phyloP scores from a whole-genome alignment of 2,329 filamentous ascomycete species.

The Arthrobotrys entomopaga region DNA sequence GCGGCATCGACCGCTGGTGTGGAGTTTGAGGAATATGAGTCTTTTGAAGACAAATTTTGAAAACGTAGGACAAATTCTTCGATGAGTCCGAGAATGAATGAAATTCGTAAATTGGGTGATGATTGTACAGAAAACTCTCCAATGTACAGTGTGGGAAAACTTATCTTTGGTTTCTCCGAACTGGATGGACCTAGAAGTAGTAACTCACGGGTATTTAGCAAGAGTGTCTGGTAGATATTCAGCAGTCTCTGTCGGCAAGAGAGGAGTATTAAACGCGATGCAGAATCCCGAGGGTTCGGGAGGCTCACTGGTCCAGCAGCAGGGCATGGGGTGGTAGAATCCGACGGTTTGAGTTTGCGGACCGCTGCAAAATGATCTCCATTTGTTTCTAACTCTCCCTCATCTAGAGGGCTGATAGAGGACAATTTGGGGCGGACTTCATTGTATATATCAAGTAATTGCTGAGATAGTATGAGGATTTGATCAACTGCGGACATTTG shows the following conservation, averaged over 20 bases:
- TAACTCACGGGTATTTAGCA: neutral
- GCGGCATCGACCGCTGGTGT: too few species aligned
- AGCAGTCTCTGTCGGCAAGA: neutral
- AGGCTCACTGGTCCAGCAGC: neutral
- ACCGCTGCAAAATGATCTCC: too few species aligned
- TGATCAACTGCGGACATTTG: neutral
- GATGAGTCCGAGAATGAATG: constrained; percentile 4
- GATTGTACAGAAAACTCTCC: constrained; percentile 1
- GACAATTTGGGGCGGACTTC: neutral
- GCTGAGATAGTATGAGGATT: constrained; percentile 8
- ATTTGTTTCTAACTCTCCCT: neutral
- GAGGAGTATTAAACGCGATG: neutral
- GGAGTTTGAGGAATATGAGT: too few species aligned
- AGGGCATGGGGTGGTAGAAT: neutral
- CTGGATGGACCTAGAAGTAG: neutral
- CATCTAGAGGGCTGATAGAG: neutral
- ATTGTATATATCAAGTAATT: constrained; percentile 4
- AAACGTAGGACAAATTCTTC: constrained; percentile 8
- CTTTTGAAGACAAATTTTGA: too few species aligned
- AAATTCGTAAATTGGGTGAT: neutral
- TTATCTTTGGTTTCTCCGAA: neutral
- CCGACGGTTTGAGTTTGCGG: too few species aligned
- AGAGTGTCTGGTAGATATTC: neutral
- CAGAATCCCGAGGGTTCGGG: neutral
- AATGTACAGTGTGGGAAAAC: neutral